These are phyloP conservation scores for Musa troglodytarum DNA, from an alignment of 176 grass and related monocot species.

Conservation along the genomic window DNA sequence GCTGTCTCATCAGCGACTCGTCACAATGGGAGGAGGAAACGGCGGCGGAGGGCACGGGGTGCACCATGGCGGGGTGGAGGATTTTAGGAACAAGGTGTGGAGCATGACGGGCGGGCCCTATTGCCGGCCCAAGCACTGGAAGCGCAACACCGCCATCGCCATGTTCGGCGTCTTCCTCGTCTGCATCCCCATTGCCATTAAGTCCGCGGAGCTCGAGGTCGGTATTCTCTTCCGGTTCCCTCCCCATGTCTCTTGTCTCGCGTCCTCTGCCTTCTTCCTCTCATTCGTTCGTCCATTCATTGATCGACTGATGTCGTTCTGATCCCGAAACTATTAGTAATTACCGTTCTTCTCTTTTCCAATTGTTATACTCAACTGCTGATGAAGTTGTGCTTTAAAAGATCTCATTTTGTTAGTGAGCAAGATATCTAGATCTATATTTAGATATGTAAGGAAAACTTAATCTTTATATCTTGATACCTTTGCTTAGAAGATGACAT, in stretches of 20 bases:
- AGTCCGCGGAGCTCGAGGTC: constrained; percentile 92
- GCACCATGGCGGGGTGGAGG: constrained; percentile 16
- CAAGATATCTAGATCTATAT: not conserved
- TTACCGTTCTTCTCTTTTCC: too few relatives aligned
- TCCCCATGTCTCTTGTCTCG: too few relatives aligned
- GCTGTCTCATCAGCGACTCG: constrained; percentile 20
- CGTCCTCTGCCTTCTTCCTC: too few relatives aligned
- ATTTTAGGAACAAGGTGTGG: constrained; percentile 87
- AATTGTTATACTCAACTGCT: too few relatives aligned
- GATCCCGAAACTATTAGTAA: too few relatives aligned
- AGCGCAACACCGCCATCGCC: constrained; percentile 92
- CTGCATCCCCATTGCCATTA: constrained; percentile 91
- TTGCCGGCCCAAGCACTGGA: constrained; percentile 93
- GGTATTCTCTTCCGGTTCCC: too few relatives aligned
- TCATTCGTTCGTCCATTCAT: too few relatives aligned
- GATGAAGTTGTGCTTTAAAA: not conserved
- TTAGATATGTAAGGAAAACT: not conserved
- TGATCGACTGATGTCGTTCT: constrained; percentile 6
- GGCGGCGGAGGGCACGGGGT: constrained; percentile 17
- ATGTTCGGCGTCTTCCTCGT: constrained; percentile 67
- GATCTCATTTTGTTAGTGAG: not conserved
- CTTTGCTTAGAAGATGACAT: not conserved
- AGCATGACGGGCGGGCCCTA: constrained; percentile 93
- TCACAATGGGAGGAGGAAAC: constrained; percentile 11
- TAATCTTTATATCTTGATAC: not conserved